Evolutionary conservation across 768 basidiomycete species (phyloP).

Genomic region (Rhodocollybia butyracea): DNA sequence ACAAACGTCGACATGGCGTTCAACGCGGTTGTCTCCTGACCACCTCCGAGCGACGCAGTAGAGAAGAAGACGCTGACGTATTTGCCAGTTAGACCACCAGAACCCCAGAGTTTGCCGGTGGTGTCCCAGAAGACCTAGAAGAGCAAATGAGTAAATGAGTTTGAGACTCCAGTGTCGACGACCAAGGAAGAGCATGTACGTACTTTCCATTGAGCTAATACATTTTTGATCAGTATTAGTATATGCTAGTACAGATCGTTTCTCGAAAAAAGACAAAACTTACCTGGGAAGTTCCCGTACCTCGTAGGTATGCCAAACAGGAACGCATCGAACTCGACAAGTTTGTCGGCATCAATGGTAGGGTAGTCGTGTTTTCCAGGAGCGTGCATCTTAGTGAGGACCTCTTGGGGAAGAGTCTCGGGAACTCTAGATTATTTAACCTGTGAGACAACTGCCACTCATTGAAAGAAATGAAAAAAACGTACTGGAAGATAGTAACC

Average conservation of each 20-base stretch:
- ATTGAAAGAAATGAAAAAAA: slow-evolving; percentile 4
- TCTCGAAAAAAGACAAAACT: no score
- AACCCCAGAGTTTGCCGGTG: slow-evolving; percentile 64
- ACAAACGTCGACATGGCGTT: slow-evolving; percentile 52
- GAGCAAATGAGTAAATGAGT: neutral
- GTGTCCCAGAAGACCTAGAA: slow-evolving; percentile 76
- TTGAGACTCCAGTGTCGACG: neutral
- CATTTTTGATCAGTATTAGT: no score
- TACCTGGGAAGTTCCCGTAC: slow-evolving; percentile 77
- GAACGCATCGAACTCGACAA: slow-evolving; percentile 66
- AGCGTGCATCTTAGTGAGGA: slow-evolving; percentile 66
- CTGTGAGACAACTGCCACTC: neutral
- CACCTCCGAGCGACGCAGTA: slow-evolving; percentile 69
- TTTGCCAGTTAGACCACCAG: slow-evolving; percentile 71
- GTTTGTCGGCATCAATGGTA: slow-evolving; percentile 47
- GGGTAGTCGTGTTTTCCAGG: slow-evolving; percentile 72
- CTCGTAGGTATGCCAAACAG: slow-evolving; percentile 67
- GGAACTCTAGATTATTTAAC: slow-evolving; percentile 46
- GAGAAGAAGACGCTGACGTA: slow-evolving; percentile 74
- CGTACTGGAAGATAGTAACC: slow-evolving; percentile 54
- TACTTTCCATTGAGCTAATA: slow-evolving; percentile 76
- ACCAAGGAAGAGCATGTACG: slow-evolving; percentile 1
- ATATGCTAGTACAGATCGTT: no score
- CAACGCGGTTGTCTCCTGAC: slow-evolving; percentile 64
- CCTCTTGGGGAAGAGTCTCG: slow-evolving; percentile 73